Evolutionary conservation across 1,139 yeast genomes (phyloP).

Genomic region (Waltiozyma sp.): DNA sequence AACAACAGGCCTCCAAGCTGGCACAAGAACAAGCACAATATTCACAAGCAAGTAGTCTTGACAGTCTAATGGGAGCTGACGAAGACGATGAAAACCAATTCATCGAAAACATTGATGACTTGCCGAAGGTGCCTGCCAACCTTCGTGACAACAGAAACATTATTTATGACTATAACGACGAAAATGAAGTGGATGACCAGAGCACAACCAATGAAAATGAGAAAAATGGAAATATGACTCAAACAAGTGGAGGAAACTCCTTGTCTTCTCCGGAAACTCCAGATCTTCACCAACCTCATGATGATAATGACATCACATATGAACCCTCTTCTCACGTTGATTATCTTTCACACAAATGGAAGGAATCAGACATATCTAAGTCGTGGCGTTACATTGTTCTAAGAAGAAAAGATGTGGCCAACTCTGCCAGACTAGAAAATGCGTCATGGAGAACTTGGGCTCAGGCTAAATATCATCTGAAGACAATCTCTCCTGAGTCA

Average conservation of each 20-base stretch:
- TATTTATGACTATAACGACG: slow-evolving; percentile 13
- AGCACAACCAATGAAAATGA: slow-evolving; percentile 8
- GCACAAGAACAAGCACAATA: not conserved
- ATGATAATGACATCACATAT: slow-evolving; percentile 69
- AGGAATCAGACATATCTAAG: slow-evolving; percentile 81
- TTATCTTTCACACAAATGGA: slow-evolving; percentile 91
- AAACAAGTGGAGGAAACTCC: slow-evolving; percentile 1
- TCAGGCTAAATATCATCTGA: slow-evolving; percentile 54
- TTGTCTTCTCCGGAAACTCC: slow-evolving; percentile 25
- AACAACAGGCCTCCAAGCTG: slow-evolving; percentile 6
- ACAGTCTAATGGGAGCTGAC: slow-evolving; percentile 3
- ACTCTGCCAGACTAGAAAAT: slow-evolving; percentile 56
- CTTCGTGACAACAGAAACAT: slow-evolving; percentile 3
- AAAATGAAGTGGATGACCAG: slow-evolving; percentile 10
- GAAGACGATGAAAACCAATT: slow-evolving; percentile 15
- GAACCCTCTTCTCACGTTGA: slow-evolving; percentile 90
- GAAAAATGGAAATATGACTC: not conserved
- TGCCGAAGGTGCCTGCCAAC: slow-evolving; percentile 3
- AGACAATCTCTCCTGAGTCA: slow-evolving; percentile 61
- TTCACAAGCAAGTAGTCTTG: slow-evolving; percentile 1
- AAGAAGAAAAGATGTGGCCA: slow-evolving; percentile 66
- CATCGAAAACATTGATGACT: slow-evolving; percentile 16
- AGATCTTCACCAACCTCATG: slow-evolving; percentile 45
- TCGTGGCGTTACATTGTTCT: slow-evolving; percentile 90
- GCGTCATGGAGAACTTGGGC: slow-evolving; percentile 88